Evolutionary conservation across 306 rosid species (phyloP).

Genomic region (Crotalaria pallida): DNA sequence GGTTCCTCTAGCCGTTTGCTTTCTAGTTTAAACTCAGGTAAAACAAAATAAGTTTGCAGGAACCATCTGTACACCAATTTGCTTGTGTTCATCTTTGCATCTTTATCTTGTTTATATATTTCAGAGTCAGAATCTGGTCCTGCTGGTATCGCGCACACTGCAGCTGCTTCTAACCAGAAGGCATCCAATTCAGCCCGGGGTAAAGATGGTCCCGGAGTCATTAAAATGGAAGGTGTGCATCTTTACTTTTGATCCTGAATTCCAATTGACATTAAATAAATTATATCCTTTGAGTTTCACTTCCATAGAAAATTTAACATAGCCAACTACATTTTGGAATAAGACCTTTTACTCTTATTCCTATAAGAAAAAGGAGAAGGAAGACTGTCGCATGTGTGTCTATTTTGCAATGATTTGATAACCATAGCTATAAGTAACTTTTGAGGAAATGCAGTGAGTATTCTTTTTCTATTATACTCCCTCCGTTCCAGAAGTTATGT

Average conservation of each 20-base stretch:
- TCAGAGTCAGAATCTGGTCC: constrained; percentile 59
- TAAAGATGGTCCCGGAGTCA: constrained; percentile 54
- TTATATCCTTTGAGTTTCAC: neutral
- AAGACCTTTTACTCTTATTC: neutral
- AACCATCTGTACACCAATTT: neutral
- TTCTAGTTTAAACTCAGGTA: constrained; percentile 65
- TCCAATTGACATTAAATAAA: neutral
- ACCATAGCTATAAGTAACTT: neutral
- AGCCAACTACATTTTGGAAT: neutral
- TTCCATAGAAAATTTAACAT: neutral
- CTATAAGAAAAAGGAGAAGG: neutral
- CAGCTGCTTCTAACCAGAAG: constrained; percentile 55
- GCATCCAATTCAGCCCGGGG: constrained; percentile 53
- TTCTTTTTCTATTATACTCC: neutral
- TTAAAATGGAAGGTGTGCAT: constrained; percentile 74
- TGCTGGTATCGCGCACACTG: constrained; percentile 32
- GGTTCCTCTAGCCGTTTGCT: constrained; percentile 58
- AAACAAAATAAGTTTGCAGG: constrained; percentile 18
- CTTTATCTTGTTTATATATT: constrained; percentile 24
- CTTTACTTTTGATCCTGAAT: neutral
- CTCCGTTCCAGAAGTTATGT: too few species aligned
- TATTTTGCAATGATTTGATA: constrained; percentile 7
- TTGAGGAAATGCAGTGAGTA: neutral
- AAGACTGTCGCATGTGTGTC: neutral
- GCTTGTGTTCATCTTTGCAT: constrained; percentile 10